Evolutionary conservation across 768 basidiomycete genomes (phyloP).

Genomic region (Collybiopsis confluens): DNA sequence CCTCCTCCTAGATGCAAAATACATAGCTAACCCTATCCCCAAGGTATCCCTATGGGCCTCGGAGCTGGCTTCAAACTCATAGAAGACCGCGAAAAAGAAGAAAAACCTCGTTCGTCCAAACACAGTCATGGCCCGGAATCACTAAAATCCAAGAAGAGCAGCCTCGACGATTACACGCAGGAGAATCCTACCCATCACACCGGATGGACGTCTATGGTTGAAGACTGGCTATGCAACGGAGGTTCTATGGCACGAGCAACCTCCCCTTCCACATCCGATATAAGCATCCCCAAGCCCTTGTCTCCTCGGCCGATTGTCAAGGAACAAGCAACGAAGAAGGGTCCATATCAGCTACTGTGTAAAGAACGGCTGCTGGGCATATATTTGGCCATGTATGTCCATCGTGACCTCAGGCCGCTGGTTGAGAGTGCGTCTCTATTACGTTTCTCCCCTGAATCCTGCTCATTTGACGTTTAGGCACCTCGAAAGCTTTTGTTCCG

Average conservation of each 20-base stretch:
- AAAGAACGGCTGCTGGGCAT: slow-evolving; percentile 94
- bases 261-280: slow-evolving; percentile 37
- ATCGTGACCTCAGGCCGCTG: slow-evolving; percentile 61
- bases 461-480: slow-evolving; percentile 37
- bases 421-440: slow-evolving; percentile 46
- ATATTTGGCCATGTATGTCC: slow-evolving; percentile 72
- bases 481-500: slow-evolving; percentile 79
- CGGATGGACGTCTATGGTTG: slow-evolving; percentile 76
- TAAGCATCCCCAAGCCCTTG: slow-evolving; percentile 38
- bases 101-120: slow-evolving; percentile 26
- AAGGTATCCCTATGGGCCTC: slow-evolving; percentile 75
- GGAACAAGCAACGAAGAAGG: slow-evolving; percentile 39
- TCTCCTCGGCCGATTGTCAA: slow-evolving; percentile 37
- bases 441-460: background rate
- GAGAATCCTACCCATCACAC: slow-evolving; percentile 25
- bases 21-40: background rate
- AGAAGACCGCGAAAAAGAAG: slow-evolving; percentile 37
- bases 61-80: slow-evolving; percentile 75
- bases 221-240: slow-evolving; percentile 64
- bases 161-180: slow-evolving; percentile 29
- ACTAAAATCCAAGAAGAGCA: slow-evolving; percentile 26
- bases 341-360: slow-evolving; percentile 78
- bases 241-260: slow-evolving; percentile 21
- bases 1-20: background rate
- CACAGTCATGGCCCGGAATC: slow-evolving; percentile 34